phyloP scores from a whole-genome alignment of 179 eudicot species.

The Gypsophila paniculata region DNA sequence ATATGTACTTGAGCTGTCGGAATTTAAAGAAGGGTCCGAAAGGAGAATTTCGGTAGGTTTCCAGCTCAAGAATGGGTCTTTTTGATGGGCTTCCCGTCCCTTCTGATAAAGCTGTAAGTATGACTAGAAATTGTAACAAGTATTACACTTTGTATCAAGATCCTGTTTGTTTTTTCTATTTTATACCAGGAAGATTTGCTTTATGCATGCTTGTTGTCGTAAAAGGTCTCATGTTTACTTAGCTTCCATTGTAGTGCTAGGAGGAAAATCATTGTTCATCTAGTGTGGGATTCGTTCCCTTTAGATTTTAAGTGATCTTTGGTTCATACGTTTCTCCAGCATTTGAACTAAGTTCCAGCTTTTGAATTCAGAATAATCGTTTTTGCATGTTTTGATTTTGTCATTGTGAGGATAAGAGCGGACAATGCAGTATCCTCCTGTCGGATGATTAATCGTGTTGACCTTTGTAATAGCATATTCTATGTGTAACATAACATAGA shows the following conservation, averaged over 20 bases:
- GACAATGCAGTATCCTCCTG: neutral
- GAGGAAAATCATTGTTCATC: neutral
- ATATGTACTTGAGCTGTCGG: slow-evolving; percentile 9
- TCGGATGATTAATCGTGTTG: neutral
- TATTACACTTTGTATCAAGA: neutral
- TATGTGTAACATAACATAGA: too few species aligned
- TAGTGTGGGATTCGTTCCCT: neutral
- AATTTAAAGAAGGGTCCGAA: neutral
- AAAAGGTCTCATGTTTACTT: neutral
- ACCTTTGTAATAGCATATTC: neutral
- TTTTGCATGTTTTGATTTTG: slow-evolving; percentile 17
- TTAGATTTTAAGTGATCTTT: neutral
- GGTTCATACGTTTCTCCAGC: neutral
- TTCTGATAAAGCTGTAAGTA: slow-evolving; percentile 63
- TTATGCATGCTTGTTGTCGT: neutral
- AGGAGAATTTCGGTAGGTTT: slow-evolving; percentile 2
- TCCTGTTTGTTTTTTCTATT: neutral
- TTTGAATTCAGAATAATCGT: neutral
- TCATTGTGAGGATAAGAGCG: slow-evolving; percentile 9
- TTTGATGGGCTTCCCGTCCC: slow-evolving; percentile 76
- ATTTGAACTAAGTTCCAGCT: neutral
- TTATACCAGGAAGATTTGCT: neutral
- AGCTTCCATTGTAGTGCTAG: neutral
- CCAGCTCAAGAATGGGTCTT: slow-evolving; percentile 40
- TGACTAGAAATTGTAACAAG: slow-evolving; percentile 2